Base-by-base conservation (phyloP, 1,284 basidiomycete species). In the Leccinum variabile region DNA sequence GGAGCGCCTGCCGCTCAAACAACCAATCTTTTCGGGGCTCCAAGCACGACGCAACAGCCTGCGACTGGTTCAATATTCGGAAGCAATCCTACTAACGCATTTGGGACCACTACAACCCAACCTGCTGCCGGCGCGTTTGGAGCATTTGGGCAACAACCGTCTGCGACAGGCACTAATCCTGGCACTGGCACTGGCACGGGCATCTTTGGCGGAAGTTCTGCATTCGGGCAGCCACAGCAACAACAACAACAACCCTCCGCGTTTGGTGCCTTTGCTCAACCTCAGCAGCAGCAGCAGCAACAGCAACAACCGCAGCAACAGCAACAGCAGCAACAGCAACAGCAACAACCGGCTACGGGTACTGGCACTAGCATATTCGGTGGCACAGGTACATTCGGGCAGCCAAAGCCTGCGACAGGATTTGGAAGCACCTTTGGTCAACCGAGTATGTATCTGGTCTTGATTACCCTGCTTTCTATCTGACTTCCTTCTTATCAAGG, bases 191-290 rank as follows among this genome's bases (percentile, higher is more conserved):
- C 28, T n/a, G n/a, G n/a, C n/a, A n/a, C n/a, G 0, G 65, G 70
- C 46, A 64, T 78, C n/a, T 84, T 85, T 67, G 79, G 79, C 60
- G 61, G 68, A 50, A 61, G 64, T 32, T 60, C 76, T 28, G 60
- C 75, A 3, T 80, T 81, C 57, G 70, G 70, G 3, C 82, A 79
- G 66, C 72, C 44, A 44, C 69, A 68, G 66, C 72, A 32, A 44
- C 69, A 68, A 50, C 71, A 62, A 32, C 65, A 66, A 35, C 66
- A 74, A 54, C 64, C 72, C 59, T 61, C 70, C 72, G 35, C 65
- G 9, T 76, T 76, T 69, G 81, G 82, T 65, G 70, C 77, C 11
- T 83, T 83, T 67, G 77, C 77, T 33, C 77, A 74, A 54, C 64
- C 72, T 50, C 68, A 68, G 25, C 59, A 59, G 16, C 59, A 65